These are phyloP conservation scores for Aspergillus diversus DNA, from an alignment of 495 filamentous ascomycete species.

Conservation along the genomic window DNA sequence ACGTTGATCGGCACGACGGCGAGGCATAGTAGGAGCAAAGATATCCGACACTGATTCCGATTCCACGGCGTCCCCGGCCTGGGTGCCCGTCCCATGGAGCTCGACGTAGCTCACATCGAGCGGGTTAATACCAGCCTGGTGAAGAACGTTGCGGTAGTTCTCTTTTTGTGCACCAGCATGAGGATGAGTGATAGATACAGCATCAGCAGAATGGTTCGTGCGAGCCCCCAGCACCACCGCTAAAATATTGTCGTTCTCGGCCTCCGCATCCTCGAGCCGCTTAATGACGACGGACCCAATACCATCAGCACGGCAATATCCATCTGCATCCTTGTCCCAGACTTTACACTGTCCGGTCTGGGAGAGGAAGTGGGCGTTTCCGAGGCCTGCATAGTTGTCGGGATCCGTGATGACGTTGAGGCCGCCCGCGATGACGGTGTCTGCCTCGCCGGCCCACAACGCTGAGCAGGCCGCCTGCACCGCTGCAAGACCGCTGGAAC, in stretches of 20 bases:
- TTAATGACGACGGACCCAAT: slow-evolving; percentile 50
- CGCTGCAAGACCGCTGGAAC: slow-evolving; percentile 61
- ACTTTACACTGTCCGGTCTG: slow-evolving; percentile 68
- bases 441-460: slow-evolving; percentile 67
- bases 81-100: slow-evolving; percentile 52
- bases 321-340: slow-evolving; percentile 69
- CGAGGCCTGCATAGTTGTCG: slow-evolving; percentile 72
- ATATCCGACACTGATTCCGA: slow-evolving; percentile 23
- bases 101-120: slow-evolving; percentile 56
- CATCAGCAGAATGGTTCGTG: slow-evolving; percentile 52
- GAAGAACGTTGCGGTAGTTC: slow-evolving; percentile 47
- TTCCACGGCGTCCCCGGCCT: slow-evolving; percentile 38
- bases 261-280: slow-evolving; percentile 46
- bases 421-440: slow-evolving; percentile 74
- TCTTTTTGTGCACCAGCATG: slow-evolving; percentile 53
- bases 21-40: slow-evolving; percentile 27
- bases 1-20: slow-evolving; percentile 11
- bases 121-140: slow-evolving; percentile 50
- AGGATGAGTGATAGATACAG: slow-evolving; percentile 51
- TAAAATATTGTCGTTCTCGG: slow-evolving; percentile 49
- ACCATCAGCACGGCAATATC: slow-evolving; percentile 66
- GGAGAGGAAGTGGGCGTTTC: slow-evolving; percentile 69
- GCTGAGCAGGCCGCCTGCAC: slow-evolving; percentile 64
- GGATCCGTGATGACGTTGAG: slow-evolving; percentile 67
- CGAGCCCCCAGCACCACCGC: slow-evolving; percentile 36